Conservation (phyloP, 768 basidiomycete species). For the Amanita fuliginea region DNA sequence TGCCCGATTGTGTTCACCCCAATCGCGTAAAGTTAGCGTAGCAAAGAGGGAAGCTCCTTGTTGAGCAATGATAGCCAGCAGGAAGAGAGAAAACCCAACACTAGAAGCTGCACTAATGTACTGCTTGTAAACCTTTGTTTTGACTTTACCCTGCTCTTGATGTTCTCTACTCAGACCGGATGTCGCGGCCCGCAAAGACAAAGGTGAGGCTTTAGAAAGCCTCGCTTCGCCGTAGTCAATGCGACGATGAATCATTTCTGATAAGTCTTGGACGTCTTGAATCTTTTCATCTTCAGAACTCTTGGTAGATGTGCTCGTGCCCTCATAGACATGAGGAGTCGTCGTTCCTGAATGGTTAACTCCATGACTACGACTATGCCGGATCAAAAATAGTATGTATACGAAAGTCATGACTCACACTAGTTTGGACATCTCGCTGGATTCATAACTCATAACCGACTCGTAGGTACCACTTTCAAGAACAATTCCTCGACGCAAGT, state of each 20-base stretch:
- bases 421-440: conserved; percentile 63
- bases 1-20: conserved; percentile 71
- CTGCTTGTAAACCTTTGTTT: conserved; percentile 58
- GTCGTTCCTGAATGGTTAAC: conserved; percentile 35
- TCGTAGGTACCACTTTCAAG: conserved; percentile 64
- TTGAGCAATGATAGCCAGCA: conserved; percentile 40
- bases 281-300: conserved; percentile 5
- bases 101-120: conserved; percentile 78
- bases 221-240: conserved; percentile 48
- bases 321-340: conserved; percentile 36
- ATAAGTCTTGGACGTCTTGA: conserved; percentile 15
- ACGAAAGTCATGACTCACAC: conserved; percentile 37
- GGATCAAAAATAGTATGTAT: background rate
- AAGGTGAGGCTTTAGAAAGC: conserved; percentile 28
- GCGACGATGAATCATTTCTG: conserved; percentile 48
- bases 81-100: conserved; percentile 53
- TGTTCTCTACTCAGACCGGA: conserved; percentile 57
- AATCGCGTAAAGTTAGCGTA: conserved; percentile 61
- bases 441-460: conserved; percentile 43
- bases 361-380: conserved; percentile 27
- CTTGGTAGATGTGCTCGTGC: conserved; percentile 20
- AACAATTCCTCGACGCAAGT: conserved; percentile 74
- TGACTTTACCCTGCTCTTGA: conserved; percentile 73
- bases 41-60: conserved; percentile 53
- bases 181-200: conserved; percentile 27